phyloP scores from a whole-genome alignment of 352 stramenopile species.

The Phytophthora meadii region DNA sequence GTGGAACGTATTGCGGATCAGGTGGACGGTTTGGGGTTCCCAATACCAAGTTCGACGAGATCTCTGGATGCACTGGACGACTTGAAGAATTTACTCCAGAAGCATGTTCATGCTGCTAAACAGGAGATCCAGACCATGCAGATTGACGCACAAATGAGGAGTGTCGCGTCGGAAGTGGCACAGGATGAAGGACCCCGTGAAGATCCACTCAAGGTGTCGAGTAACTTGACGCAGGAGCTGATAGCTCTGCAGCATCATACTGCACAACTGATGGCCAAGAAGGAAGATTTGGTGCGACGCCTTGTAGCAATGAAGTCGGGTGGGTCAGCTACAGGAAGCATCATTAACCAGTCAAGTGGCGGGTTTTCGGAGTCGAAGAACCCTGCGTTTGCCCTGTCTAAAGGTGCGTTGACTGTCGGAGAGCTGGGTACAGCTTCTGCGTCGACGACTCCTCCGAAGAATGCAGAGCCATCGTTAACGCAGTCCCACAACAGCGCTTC shows the following conservation, averaged over 20 bases:
- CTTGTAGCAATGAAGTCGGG: constrained; percentile 30
- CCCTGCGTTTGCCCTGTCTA: constrained; percentile 37
- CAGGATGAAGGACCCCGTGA: constrained; percentile 14
- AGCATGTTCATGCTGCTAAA: constrained; percentile 54
- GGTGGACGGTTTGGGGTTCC: constrained; percentile 59
- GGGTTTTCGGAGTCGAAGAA: constrained; percentile 27
- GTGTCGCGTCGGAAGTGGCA: constrained; percentile 48
- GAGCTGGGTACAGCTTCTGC: constrained; percentile 29
- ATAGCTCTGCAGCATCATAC: constrained; percentile 52
- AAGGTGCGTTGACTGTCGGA: constrained; percentile 41
- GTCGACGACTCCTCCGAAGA: constrained; percentile 31
- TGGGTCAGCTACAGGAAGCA: constrained; percentile 12
- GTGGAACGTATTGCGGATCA: constrained; percentile 49
- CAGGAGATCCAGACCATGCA: constrained; percentile 78
- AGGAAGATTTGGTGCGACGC: constrained; percentile 27
- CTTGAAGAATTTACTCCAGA: constrained; percentile 56
- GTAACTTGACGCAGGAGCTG: constrained; percentile 56
- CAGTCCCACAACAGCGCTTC: constrained; percentile 28
- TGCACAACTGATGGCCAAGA: constrained; percentile 41
- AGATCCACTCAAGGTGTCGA: constrained; percentile 38
- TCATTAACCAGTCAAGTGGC: constrained; percentile 20
- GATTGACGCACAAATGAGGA: constrained; percentile 69
- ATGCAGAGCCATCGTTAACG: constrained; percentile 14
- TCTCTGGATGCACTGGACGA: constrained; percentile 68
- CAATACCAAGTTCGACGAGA: constrained; percentile 45